These are phyloP conservation scores for Talaromyces sp. DNA, from an alignment of 2,329 filamentous ascomycete genomes.

Conservation along the genomic window DNA sequence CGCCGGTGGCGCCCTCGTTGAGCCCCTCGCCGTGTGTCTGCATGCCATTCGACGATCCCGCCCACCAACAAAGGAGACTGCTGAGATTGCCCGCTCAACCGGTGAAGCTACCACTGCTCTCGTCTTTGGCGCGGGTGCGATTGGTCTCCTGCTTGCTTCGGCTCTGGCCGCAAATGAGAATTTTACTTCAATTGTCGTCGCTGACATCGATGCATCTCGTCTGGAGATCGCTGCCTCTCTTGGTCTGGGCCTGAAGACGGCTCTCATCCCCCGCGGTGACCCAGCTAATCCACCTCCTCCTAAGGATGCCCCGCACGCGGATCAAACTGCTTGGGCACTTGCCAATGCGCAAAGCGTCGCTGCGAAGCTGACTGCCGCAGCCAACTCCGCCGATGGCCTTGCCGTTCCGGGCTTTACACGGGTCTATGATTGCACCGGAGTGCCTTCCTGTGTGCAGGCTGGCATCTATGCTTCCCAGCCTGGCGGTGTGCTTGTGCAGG, in stretches of 20 bases:
- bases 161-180: constrained; percentile 59
- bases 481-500: constrained; percentile 57
- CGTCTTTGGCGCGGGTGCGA: constrained; percentile 64
- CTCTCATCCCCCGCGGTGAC: constrained; percentile 38
- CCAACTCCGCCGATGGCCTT: constrained; percentile 17
- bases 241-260: constrained; percentile 39
- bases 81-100: constrained; percentile 44
- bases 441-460: constrained; percentile 48
- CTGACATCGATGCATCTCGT: constrained; percentile 62
- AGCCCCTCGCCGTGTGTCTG: constrained; percentile 63
- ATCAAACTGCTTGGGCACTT: constrained; percentile 37
- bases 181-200: constrained; percentile 59
- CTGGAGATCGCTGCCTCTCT: constrained; percentile 57
- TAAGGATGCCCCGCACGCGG: constrained; percentile 33
- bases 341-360: constrained; percentile 43
- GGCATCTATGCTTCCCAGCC: constrained; percentile 50
- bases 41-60: constrained; percentile 61
- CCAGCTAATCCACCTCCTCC: constrained; percentile 33
- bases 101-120: constrained; percentile 52
- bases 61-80: constrained; percentile 43
- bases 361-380: constrained; percentile 29
- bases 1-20: constrained; percentile 61
- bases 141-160: constrained; percentile 62
- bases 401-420: constrained; percentile 42
- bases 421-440: constrained; percentile 52